Evolutionary conservation across 306 rosid genomes (phyloP).

Genomic region (Chamaecrista fasciculata): DNA sequence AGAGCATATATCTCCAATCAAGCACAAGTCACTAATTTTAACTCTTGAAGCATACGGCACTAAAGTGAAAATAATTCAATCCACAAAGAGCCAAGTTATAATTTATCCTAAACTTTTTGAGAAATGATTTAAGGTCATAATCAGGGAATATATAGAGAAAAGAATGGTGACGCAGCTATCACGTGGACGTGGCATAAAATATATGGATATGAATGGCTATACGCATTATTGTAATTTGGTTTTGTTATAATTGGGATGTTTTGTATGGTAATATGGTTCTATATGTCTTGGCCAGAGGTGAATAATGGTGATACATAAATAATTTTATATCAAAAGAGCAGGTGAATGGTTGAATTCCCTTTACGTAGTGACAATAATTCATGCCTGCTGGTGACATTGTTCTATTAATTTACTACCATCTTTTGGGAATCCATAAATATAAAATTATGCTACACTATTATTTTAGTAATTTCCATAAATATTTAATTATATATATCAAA

Average conservation of each 20-base stretch:
- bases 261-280: constrained; percentile 17
- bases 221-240: neutral
- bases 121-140: constrained; percentile 12
- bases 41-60: no score
- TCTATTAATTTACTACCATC: constrained; percentile 30
- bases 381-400: constrained; percentile 39
- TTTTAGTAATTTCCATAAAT: no score
- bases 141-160: neutral
- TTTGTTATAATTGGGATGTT: constrained; percentile 17
- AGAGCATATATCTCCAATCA: no score
- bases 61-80: no score
- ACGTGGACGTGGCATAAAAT: constrained; percentile 32
- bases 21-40: no score
- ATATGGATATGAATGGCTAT: neutral
- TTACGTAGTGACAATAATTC: constrained; percentile 37
- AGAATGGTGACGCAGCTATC: constrained; percentile 28
- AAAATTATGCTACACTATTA: neutral
- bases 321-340: constrained; percentile 33
- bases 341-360: constrained; percentile 35
- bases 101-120: neutral
- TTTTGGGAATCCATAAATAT: constrained; percentile 10
- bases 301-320: no score
- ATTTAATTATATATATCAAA: no score
- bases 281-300: constrained; percentile 15
- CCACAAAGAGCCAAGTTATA: no score